Evolutionary conservation across 139 green algal genomes (phyloP).

Genomic region (Parachlorella kessleri): DNA sequence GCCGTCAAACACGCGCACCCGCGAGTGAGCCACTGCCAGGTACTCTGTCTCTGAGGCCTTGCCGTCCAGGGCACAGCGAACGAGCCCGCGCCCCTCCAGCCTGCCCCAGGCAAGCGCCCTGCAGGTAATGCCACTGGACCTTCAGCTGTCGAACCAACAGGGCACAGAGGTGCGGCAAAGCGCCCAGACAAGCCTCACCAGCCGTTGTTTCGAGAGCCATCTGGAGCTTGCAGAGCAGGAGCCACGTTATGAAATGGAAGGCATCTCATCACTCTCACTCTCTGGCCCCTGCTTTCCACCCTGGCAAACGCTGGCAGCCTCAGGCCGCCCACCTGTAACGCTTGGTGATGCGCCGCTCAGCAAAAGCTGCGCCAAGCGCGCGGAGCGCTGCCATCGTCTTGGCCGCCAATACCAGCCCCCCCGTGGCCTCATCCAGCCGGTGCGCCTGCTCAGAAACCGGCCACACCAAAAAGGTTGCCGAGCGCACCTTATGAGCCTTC

Average conservation of each 20-base stretch:
- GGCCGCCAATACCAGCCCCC: conserved; percentile 68
- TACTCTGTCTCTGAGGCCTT: conserved; percentile 36
- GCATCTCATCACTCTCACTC: not conserved
- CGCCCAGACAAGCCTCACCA: too few species aligned
- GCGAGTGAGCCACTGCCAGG: not conserved
- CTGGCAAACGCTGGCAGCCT: not conserved
- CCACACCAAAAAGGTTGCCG: too few species aligned
- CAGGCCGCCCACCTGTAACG: conserved; percentile 9
- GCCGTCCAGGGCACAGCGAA: conserved; percentile 37
- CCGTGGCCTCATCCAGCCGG: conserved; percentile 64
- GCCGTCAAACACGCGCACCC: conserved; percentile 6
- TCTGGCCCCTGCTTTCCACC: not conserved
- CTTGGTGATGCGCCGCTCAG: conserved; percentile 7
- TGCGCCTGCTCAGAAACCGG: conserved; percentile 50
- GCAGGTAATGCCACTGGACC: too few species aligned
- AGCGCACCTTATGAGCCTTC: too few species aligned
- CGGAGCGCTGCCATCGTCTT: conserved; percentile 58
- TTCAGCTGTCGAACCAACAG: too few species aligned
- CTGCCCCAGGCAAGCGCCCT: conserved; percentile 55
- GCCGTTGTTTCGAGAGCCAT: too few species aligned
- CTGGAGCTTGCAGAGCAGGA: too few species aligned
- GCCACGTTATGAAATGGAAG: too few species aligned
- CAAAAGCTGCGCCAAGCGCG: conserved; percentile 43
- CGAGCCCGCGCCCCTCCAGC: conserved; percentile 43
- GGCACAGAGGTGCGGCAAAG: too few species aligned